Percentiles rank a stretch among this genome's conserved stretches.
Conservation (phyloP, 345 rosid species). For the Salix udensis region DNA sequence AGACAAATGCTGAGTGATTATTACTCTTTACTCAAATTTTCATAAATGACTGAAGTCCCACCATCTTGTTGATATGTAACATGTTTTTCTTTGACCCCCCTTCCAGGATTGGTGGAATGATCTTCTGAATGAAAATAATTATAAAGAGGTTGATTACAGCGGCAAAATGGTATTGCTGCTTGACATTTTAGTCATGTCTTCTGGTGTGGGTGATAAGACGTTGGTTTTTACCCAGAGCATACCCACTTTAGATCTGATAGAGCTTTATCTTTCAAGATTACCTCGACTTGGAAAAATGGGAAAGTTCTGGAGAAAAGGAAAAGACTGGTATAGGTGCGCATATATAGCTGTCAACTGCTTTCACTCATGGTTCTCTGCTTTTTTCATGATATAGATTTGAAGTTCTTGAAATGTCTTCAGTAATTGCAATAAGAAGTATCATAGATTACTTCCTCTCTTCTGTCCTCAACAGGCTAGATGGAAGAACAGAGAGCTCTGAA, state of each 20-base stretch:
- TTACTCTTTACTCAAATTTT: neutral
- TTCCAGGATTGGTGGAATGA: slow-evolving; percentile 96
- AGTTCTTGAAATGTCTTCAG: neutral
- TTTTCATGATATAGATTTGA: neutral
- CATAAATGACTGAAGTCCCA: neutral
- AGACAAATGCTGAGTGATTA: slow-evolving; percentile 1
- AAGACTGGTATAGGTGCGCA: slow-evolving; percentile 98
- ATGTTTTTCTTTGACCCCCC: neutral
- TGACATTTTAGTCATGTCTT: slow-evolving; percentile 75
- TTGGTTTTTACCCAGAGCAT: slow-evolving; percentile 98
- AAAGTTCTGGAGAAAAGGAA: slow-evolving; percentile 91
- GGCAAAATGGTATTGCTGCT: slow-evolving; percentile 98
- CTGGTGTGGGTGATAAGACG: slow-evolving; percentile 77
- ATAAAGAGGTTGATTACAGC: slow-evolving; percentile 63
- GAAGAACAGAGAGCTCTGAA: slow-evolving; percentile 95
- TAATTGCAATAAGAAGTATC: neutral
- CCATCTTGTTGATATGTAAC: neutral
- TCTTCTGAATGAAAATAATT: slow-evolving; percentile 71
- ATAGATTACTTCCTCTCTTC: slow-evolving; percentile 1
- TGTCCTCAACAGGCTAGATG: slow-evolving; percentile 68
- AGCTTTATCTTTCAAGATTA: slow-evolving; percentile 79
- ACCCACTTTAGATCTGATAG: slow-evolving; percentile 95
- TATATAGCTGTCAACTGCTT: neutral
- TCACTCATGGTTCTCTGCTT: neutral
- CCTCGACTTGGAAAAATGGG: slow-evolving; percentile 66